Evolutionary conservation across 2,329 filamentous ascomycete species (phyloP), one percentile per base, ranked within the genome.

Genomic region (Elsinoe arachidis): DNA sequence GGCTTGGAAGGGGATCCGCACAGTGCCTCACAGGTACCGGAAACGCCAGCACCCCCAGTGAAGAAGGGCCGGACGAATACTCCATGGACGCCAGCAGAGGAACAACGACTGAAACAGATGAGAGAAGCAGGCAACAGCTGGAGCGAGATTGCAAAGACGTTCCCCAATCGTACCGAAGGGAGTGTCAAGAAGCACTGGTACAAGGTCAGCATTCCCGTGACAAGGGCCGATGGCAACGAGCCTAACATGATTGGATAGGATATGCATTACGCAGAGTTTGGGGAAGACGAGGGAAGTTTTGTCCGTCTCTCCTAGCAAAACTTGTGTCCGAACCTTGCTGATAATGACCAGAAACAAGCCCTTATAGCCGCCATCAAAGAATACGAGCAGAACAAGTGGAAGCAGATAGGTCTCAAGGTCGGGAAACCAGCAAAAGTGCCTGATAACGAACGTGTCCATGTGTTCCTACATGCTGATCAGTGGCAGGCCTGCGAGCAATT

Each of bases 181-280:
- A 96, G 91, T 68, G 93, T 99, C 19, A 99, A 97, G 80, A 99
- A 97, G 75, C 93, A 99, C 72, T 99, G 93, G 92, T 97, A 99
- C 74, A 97, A 97, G 81, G 89, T 90, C 76, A 60, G 60, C 64
- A 30, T 15, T 2, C 54, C 44, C 3, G 43, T 41, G 21, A 55
- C 58, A 5, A 41, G 54, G 34, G 19, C 26, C 46, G 34, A 39
- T 34, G 57, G 59, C 15, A 61, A 23, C 33, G 44, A 34, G 17
- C n/a, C 47, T 37, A 15, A 30, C 46, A 51, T 26, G 43, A 11
- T 11, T 30, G 6, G 19, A 15, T 67, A 93, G 88, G 93, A 99
- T 67, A 99, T 99, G 93, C 93, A 99, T 70, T 97, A 97, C 71
- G 93, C 93, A 63, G 93, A 97, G 70, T 97, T 99, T 71, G 91